phyloP scores from a whole-genome alignment of 2,329 filamentous ascomycete genomes.

The Sclerotinia minor region DNA sequence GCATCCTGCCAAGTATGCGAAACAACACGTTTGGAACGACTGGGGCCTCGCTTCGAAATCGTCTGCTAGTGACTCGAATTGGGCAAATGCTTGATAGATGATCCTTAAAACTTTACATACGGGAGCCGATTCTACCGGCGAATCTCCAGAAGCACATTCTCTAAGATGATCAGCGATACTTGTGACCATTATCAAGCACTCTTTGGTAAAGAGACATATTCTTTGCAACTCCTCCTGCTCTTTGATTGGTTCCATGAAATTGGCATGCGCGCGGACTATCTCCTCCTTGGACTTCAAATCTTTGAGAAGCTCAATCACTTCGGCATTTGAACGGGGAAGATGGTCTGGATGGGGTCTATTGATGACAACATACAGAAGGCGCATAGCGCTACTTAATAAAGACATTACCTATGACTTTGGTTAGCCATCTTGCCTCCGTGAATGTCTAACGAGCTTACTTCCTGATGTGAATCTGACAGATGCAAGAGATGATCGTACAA shows the following conservation, averaged over 20 bases:
- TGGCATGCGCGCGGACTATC: background rate
- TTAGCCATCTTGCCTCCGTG: background rate
- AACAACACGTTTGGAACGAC: background rate
- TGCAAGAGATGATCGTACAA: background rate
- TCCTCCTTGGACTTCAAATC: background rate
- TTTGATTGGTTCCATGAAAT: background rate
- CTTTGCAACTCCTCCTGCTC: background rate
- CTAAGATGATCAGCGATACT: background rate
- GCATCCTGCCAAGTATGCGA: background rate
- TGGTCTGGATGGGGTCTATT: background rate
- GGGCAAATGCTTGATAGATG: background rate
- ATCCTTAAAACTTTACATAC: background rate
- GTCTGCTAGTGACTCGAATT: background rate
- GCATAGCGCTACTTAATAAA: background rate
- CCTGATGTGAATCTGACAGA: background rate
- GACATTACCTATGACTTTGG: background rate
- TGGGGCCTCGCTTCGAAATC: background rate
- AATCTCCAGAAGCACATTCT: background rate
- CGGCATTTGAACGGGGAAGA: conserved; percentile 8
- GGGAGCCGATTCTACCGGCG: background rate
- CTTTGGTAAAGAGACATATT: background rate
- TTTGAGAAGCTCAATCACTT: background rate
- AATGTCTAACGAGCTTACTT: background rate
- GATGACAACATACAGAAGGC: background rate
- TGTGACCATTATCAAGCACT: background rate